Percentiles rank a stretch among this genome's conserved stretches.
Evolutionary conservation across 331 rosid genomes (phyloP).

Genomic region (Arachis monticola): DNA sequence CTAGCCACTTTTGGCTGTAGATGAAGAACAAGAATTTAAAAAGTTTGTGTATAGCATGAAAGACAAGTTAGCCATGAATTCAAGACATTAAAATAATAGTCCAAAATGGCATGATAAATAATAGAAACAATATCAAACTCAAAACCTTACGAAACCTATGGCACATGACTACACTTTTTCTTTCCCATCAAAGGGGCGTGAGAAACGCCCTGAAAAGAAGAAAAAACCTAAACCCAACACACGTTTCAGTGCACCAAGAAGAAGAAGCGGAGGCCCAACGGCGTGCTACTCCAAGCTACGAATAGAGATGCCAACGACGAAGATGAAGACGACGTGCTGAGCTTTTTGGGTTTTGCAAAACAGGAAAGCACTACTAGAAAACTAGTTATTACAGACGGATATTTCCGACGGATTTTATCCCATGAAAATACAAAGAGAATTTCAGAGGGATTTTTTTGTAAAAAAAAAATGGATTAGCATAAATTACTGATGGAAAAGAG

Average conservation of each 20-base stretch:
- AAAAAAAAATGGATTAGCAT: too few relatives aligned
- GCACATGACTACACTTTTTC: slow-evolving; percentile 55
- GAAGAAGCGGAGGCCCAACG: too few relatives aligned
- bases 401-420: too few relatives aligned
- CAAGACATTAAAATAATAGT: slow-evolving; percentile 30
- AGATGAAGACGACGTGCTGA: too few relatives aligned
- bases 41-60: not conserved
- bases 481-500: too few relatives aligned
- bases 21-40: not conserved
- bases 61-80: slow-evolving; percentile 40
- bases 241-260: slow-evolving; percentile 51
- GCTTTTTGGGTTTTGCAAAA: too few relatives aligned
- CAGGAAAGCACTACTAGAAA: too few relatives aligned
- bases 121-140: not conserved
- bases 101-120: slow-evolving; percentile 17
- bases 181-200: slow-evolving; percentile 47
- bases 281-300: too few relatives aligned
- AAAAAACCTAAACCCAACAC: slow-evolving; percentile 25
- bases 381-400: too few relatives aligned
- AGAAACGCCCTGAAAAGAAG: slow-evolving; percentile 59
- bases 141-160: slow-evolving; percentile 38
- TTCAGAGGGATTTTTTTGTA: too few relatives aligned
- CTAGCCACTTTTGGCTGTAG: slow-evolving; percentile 12
- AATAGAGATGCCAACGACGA: too few relatives aligned
- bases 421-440: too few relatives aligned